These are phyloP conservation scores for Rhynchosporium agropyri DNA, from an alignment of 2,329 filamentous ascomycete species.

Conservation along the genomic window DNA sequence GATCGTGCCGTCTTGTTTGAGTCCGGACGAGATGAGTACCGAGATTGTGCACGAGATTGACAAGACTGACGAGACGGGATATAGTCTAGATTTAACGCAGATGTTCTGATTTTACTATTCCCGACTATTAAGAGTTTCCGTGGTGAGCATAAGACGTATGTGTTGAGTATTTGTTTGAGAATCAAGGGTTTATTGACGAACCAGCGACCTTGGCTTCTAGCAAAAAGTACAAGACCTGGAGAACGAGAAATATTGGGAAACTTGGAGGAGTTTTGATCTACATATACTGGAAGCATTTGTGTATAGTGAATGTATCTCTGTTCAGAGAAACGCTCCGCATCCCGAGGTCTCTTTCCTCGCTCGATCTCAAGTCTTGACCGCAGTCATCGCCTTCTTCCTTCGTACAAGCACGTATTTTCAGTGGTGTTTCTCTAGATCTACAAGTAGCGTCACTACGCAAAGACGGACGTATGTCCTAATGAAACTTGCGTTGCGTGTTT, in stretches of 20 bases:
- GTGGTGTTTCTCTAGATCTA: not conserved
- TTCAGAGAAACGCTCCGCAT: no score
- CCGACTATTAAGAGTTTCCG: not conserved
- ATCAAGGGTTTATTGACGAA: not conserved
- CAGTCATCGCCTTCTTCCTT: not conserved
- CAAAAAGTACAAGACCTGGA: not conserved
- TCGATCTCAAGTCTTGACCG: no score
- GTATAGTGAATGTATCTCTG: no score
- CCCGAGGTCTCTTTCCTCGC: no score
- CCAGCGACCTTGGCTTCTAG: not conserved
- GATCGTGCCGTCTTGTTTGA: not conserved
- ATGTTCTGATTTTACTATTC: not conserved
- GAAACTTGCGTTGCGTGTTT: constrained; percentile 2
- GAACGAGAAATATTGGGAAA: not conserved
- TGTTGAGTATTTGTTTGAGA: constrained; percentile 8
- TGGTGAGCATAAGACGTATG: not conserved
- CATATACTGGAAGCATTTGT: no score
- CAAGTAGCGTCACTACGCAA: not conserved
- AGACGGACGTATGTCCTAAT: not conserved
- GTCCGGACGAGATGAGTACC: not conserved
- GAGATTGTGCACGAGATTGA: constrained; percentile 5
- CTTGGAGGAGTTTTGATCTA: not conserved
- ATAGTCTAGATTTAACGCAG: not conserved
- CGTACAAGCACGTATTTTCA: not conserved
- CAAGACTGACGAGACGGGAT: not conserved